Evolutionary conservation across 345 rosid species (phyloP).

Genomic region (Anastatica hierochuntica): DNA sequence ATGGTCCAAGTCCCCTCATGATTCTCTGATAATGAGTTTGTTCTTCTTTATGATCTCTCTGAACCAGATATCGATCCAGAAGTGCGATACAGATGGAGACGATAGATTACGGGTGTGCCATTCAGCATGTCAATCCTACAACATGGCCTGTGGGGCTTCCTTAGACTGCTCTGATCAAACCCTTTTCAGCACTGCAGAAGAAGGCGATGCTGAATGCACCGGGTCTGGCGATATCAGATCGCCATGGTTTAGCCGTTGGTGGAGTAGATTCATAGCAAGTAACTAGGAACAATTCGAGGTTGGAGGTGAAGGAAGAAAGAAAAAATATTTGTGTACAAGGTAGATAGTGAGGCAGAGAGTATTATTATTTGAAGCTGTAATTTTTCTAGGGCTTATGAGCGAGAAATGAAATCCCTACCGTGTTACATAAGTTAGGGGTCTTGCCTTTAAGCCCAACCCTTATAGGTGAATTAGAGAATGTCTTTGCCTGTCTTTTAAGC

Average conservation of each 20-base stretch:
- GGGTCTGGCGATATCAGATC: constrained; percentile 56
- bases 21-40: background rate
- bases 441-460: constrained; percentile 3
- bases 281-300: constrained; percentile 14
- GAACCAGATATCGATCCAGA: constrained; percentile 89
- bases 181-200: constrained; percentile 77
- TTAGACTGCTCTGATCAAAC: constrained; percentile 96
- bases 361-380: constrained; percentile 18
- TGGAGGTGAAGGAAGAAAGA: background rate
- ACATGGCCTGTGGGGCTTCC: constrained; percentile 90
- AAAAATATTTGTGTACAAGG: constrained; percentile 21
- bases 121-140: constrained; percentile 90
- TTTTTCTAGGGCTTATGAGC: constrained; percentile 18
- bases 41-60: constrained; percentile 1
- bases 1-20: background rate
- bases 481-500: constrained; percentile 13
- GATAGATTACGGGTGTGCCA: constrained; percentile 88
- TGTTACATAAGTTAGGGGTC: constrained; percentile 9
- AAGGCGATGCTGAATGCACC: constrained; percentile 75
- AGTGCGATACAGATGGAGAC: constrained; percentile 88
- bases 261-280: constrained; percentile 29
- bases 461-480: constrained; percentile 20
- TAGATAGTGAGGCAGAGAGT: constrained; percentile 21
- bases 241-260: constrained; percentile 42
- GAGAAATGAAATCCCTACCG: background rate